A percentile compares a stretch with the other conserved stretches of the same genome.
These are phyloP conservation scores for Tricholoma terreum DNA, from an alignment of 768 basidiomycete species.

Conservation along the genomic window DNA sequence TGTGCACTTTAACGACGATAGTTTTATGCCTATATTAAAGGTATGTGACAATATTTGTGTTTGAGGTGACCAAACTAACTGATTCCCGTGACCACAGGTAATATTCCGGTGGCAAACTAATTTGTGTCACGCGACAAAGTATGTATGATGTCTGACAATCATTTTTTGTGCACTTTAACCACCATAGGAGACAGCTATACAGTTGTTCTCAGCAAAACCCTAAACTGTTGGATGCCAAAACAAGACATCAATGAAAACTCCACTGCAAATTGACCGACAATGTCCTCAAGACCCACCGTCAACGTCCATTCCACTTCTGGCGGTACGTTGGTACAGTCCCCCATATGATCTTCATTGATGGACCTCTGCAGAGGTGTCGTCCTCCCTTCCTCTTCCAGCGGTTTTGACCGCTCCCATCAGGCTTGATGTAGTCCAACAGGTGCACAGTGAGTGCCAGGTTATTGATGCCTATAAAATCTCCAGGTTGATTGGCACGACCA, in stretches of 20 bases:
- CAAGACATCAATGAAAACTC: slow-evolving; percentile 24
- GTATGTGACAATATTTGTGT: too few relatives aligned
- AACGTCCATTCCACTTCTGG: slow-evolving; percentile 74
- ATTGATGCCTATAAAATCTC: not conserved
- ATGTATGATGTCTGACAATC: too few relatives aligned
- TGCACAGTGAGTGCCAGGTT: slow-evolving; percentile 83
- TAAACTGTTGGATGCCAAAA: slow-evolving; percentile 24
- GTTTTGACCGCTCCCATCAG: slow-evolving; percentile 98
- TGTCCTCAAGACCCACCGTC: slow-evolving; percentile 94
- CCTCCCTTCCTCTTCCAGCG: slow-evolving; percentile 89
- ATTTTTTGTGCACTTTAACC: too few relatives aligned
- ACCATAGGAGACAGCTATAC: slow-evolving; percentile 28
- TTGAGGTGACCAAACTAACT: too few relatives aligned
- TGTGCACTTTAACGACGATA: too few relatives aligned
- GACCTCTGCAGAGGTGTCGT: slow-evolving; percentile 62
- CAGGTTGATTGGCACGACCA: slow-evolving; percentile 31
- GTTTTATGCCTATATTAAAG: too few relatives aligned
- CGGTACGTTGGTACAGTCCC: slow-evolving; percentile 42
- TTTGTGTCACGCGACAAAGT: too few relatives aligned
- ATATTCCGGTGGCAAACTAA: too few relatives aligned
- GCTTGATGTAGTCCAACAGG: slow-evolving; percentile 96
- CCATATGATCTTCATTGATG: slow-evolving; percentile 11
- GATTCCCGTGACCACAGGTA: too few relatives aligned
- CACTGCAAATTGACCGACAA: slow-evolving; percentile 49
- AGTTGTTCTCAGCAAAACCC: slow-evolving; percentile 42